Evolutionary conservation across 768 basidiomycete species (phyloP).

Genomic region (Peribolospora baueri): DNA sequence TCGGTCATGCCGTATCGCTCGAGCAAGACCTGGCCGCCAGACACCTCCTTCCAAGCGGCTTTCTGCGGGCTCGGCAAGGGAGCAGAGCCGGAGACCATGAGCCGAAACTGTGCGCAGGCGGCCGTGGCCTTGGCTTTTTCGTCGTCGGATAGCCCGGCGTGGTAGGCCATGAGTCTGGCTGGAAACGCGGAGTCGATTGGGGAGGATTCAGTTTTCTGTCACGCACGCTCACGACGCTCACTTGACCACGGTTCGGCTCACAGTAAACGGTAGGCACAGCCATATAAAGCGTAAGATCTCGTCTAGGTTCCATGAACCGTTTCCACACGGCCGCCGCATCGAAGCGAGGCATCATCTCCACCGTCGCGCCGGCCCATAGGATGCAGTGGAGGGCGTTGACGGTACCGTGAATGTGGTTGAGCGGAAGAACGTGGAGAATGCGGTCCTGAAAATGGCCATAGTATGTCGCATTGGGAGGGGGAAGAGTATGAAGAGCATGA

Average conservation of each 20-base stretch:
- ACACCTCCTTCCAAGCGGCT: constrained; percentile 13
- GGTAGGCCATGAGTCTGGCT: constrained; percentile 11
- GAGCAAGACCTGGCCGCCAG: constrained; percentile 14
- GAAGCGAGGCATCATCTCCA: constrained; percentile 15
- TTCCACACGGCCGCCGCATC: constrained; percentile 15
- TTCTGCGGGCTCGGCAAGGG: constrained; percentile 16
- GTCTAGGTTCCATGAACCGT: constrained; percentile 9
- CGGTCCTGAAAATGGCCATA: constrained; percentile 2
- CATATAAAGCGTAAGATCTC: constrained; percentile 16
- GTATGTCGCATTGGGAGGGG: no score
- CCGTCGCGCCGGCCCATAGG: constrained; percentile 15
- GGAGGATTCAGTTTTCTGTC: background rate
- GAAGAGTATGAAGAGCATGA: no score
- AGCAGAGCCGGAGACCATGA: constrained; percentile 16
- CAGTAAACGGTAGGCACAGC: constrained; percentile 17
- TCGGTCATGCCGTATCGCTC: constrained; percentile 19
- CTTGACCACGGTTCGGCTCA: background rate
- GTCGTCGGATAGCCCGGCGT: constrained; percentile 6
- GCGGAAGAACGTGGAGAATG: constrained; percentile 11
- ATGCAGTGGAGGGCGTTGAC: constrained; percentile 15
- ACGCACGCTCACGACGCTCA: no score
- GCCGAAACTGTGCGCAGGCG: constrained; percentile 11
- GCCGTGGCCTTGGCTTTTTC: constrained; percentile 9
- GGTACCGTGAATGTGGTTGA: constrained; percentile 17
- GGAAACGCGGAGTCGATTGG: background rate